Conservation (phyloP, 2,329 filamentous ascomycete genomes). For the Cercospora berteroae region DNA sequence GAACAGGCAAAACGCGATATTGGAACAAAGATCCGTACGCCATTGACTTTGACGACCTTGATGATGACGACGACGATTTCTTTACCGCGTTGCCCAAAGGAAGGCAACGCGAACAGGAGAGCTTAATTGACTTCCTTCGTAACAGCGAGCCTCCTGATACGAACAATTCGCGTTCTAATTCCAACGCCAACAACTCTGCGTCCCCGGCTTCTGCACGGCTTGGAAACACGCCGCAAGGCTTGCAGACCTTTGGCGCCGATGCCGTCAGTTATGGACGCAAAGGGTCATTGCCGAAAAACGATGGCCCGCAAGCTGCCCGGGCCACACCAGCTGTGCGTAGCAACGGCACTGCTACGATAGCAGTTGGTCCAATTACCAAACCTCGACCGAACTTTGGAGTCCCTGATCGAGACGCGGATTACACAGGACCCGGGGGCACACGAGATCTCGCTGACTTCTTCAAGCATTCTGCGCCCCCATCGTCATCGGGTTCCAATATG, state of each 20-base stretch:
- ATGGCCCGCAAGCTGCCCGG: slow-evolving; percentile 12
- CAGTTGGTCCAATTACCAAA: slow-evolving; percentile 20
- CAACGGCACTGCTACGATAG: slow-evolving; percentile 20
- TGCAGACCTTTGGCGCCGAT: slow-evolving; percentile 22
- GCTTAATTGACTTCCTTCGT: slow-evolving; percentile 69
- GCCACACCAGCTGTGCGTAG: neutral
- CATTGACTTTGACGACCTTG: slow-evolving; percentile 67
- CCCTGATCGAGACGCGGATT: slow-evolving; percentile 9
- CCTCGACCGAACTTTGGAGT: slow-evolving; percentile 17
- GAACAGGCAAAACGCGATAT: slow-evolving; percentile 61
- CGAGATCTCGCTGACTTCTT: slow-evolving; percentile 25
- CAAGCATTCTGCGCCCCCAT: slow-evolving; percentile 17
- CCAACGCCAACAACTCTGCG: slow-evolving; percentile 2
- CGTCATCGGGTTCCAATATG: neutral
- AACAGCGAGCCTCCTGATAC: slow-evolving; percentile 62
- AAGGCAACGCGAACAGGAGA: slow-evolving; percentile 55
- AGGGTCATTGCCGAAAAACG: slow-evolving; percentile 16
- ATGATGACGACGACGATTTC: slow-evolving; percentile 44
- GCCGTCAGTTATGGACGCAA: slow-evolving; percentile 19
- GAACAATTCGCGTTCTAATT: slow-evolving; percentile 2
- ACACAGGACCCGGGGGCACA: slow-evolving; percentile 14
- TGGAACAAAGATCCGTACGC: slow-evolving; percentile 87
- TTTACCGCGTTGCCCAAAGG: slow-evolving; percentile 47
- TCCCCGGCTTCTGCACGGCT: neutral
- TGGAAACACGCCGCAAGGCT: slow-evolving; percentile 11